phyloP scores from a whole-genome alignment of 1,284 basidiomycete genomes.

The Agaricales sp. region DNA sequence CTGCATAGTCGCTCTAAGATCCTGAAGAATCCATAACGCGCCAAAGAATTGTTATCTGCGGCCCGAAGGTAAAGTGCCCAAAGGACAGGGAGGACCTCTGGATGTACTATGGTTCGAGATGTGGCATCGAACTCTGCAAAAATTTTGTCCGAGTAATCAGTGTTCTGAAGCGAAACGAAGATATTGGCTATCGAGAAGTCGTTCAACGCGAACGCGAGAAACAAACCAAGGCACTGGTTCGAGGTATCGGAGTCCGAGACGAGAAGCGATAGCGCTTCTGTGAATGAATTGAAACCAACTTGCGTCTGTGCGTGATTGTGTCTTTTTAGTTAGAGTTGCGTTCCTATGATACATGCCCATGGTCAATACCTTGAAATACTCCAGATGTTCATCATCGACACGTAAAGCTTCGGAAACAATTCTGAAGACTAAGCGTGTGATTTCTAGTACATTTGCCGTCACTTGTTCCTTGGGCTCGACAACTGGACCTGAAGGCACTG shows the following conservation, averaged over 20 bases:
- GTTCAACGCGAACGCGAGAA: slow-evolving; percentile 51
- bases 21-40: slow-evolving; percentile 46
- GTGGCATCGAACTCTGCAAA: slow-evolving; percentile 33
- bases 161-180: slow-evolving; percentile 34
- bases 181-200: slow-evolving; percentile 47
- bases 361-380: slow-evolving; percentile 58
- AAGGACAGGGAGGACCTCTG: slow-evolving; percentile 41
- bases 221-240: slow-evolving; percentile 47
- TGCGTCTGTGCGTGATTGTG: slow-evolving; percentile 31
- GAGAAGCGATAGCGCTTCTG: slow-evolving; percentile 32
- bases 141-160: slow-evolving; percentile 15
- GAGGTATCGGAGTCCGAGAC: slow-evolving; percentile 34
- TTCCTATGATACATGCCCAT: background rate
- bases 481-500: slow-evolving; percentile 20
- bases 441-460: slow-evolving; percentile 37
- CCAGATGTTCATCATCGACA: slow-evolving; percentile 41
- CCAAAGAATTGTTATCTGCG: slow-evolving; percentile 14
- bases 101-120: slow-evolving; percentile 26
- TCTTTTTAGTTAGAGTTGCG: too few relatives aligned
- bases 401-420: slow-evolving; percentile 55
- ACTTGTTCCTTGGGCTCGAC: slow-evolving; percentile 31
- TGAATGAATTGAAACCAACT: slow-evolving; percentile 56
- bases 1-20: slow-evolving; percentile 50
- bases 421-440: slow-evolving; percentile 45
- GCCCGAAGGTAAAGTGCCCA: slow-evolving; percentile 29